These are phyloP conservation scores for Gonium pectorale DNA, from an alignment of 139 green algal genomes.

Conservation along the genomic window DNA sequence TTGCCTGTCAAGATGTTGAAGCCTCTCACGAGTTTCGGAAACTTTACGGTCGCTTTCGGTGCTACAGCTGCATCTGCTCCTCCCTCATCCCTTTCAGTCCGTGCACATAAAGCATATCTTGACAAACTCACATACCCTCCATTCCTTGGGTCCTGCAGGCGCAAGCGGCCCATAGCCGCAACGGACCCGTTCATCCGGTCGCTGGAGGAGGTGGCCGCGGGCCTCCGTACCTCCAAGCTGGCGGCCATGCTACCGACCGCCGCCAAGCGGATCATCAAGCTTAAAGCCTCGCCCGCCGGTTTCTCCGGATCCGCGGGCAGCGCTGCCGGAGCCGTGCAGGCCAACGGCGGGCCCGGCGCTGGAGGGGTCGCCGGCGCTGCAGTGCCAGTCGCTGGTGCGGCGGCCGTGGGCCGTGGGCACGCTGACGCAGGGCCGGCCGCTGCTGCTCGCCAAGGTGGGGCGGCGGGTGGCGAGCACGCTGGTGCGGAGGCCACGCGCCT, in stretches of 20 bases:
- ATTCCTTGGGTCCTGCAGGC: constrained; percentile 8
- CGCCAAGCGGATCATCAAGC: constrained; percentile 15
- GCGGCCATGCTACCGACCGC: constrained; percentile 36
- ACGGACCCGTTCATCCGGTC: constrained; percentile 17
- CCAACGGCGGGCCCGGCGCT: no score
- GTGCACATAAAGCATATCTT: no score
- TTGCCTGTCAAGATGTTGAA: no score
- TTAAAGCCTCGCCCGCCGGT: background rate
- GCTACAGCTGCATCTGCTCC: no score
- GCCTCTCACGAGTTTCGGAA: no score
- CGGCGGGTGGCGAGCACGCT: background rate
- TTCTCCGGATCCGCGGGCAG: background rate
- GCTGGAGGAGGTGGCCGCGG: constrained; percentile 13
- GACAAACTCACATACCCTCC: no score
- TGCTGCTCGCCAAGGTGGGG: background rate
- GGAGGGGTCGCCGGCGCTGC: no score
- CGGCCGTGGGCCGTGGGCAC: no score
- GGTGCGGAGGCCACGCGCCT: background rate
- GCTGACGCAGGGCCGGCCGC: background rate
- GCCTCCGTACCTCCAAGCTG: background rate
- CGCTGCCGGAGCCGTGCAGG: no score
- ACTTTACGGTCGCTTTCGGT: no score
- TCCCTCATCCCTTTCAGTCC: no score
- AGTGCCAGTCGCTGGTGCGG: no score
- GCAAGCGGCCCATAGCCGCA: background rate